phyloP scores from a whole-genome alignment of 768 basidiomycete species.

The Aureoboletus auriporus region DNA sequence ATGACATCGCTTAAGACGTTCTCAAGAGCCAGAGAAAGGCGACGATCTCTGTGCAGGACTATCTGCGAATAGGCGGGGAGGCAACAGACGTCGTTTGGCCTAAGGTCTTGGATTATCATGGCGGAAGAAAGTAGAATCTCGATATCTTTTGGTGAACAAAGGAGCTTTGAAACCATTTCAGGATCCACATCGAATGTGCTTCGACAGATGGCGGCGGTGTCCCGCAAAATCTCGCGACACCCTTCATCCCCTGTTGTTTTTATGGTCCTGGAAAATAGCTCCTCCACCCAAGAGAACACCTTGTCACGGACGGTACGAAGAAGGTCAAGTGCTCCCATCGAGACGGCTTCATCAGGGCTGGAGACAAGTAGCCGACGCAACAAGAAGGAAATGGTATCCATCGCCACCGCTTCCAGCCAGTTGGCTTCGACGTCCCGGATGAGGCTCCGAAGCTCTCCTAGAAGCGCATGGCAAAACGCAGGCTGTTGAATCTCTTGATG shows the following conservation, averaged over 20 bases:
- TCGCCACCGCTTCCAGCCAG: conserved; percentile 34
- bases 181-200: conserved; percentile 29
- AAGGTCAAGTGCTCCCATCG: conserved; percentile 17
- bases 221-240: conserved; percentile 9
- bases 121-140: conserved; percentile 31
- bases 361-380: conserved; percentile 33
- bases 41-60: conserved; percentile 11
- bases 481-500: conserved; percentile 33
- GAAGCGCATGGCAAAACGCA: conserved; percentile 32
- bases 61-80: conserved; percentile 9
- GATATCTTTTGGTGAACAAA: conserved; percentile 23
- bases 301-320: conserved; percentile 29
- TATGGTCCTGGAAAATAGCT: conserved; percentile 25
- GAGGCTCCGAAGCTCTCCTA: conserved; percentile 31
- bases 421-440: conserved; percentile 34
- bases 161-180: background rate
- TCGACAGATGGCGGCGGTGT: conserved; percentile 18
- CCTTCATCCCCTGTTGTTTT: background rate
- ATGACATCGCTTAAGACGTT: too few species aligned
- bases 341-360: conserved; percentile 6
- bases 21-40: too few species aligned
- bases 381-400: conserved; percentile 32
- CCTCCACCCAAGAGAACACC: conserved; percentile 33
- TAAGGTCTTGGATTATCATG: conserved; percentile 31
- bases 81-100: conserved; percentile 7